A percentile compares a stretch with the other conserved stretches of the same genome.
These are phyloP conservation scores for Wallacemonas sp. DNA, from an alignment of 208 protist species.

Conservation along the genomic window DNA sequence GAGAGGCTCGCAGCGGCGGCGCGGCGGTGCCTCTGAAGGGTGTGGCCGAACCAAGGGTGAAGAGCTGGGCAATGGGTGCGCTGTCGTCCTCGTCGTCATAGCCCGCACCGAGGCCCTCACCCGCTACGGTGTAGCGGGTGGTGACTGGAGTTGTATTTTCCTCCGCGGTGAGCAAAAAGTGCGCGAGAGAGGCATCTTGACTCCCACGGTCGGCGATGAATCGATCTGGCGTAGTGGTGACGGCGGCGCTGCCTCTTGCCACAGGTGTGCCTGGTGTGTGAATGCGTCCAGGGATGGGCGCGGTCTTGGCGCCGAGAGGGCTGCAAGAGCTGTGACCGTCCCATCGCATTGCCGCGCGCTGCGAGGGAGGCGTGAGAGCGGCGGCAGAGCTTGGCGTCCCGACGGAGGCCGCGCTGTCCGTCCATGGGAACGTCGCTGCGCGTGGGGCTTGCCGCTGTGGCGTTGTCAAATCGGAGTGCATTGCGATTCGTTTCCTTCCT, in stretches of 20 bases:
- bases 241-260: neutral
- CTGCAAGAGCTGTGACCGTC: too few relatives aligned
- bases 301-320: neutral
- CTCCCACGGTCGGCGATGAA: constrained; percentile 66
- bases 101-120: too few relatives aligned
- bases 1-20: neutral
- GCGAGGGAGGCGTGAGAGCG: too few relatives aligned
- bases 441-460: constrained; percentile 4
- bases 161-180: constrained; percentile 80
- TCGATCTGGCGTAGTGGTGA: constrained; percentile 40
- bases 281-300: neutral
- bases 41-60: too few relatives aligned
- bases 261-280: constrained; percentile 4
- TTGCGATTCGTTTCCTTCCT: too few relatives aligned
- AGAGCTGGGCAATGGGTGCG: too few relatives aligned
- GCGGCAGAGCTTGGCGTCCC: neutral
- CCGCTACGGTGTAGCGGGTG: neutral
- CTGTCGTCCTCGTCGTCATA: too few relatives aligned
- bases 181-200: constrained; percentile 60
- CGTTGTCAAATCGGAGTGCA: constrained; percentile 24
- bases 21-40: neutral
- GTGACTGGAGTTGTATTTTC: too few relatives aligned
- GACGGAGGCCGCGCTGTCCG: neutral
- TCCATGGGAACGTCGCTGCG: constrained; percentile 4
- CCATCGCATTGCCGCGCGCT: too few relatives aligned